A percentile compares a stretch with the other conserved stretches of the same genome.
Conservation (phyloP, 2,329 filamentous ascomycete species). For the Trichophaea hybrida region DNA sequence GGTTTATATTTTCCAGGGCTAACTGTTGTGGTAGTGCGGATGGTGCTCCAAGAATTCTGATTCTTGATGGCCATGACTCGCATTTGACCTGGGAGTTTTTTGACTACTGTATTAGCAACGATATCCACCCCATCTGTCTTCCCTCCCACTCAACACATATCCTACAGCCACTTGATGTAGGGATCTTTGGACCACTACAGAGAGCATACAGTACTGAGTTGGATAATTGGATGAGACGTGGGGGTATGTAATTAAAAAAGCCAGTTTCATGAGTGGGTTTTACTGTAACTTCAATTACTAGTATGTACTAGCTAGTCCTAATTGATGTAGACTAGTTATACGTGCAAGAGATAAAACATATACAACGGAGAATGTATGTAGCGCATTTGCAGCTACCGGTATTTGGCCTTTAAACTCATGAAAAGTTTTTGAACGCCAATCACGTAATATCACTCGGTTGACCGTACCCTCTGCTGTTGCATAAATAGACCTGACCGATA, state of each 20-base stretch:
- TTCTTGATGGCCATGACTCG: no score
- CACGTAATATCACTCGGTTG: not conserved
- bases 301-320: not conserved
- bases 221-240: not conserved
- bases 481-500: no score
- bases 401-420: not conserved
- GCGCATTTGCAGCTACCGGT: not conserved
- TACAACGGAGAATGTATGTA: not conserved
- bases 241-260: not conserved
- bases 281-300: not conserved
- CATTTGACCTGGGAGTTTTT: no score
- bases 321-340: not conserved
- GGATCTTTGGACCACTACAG: not conserved
- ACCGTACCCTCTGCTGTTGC: not conserved
- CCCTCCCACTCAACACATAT: not conserved
- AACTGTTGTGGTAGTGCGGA: not conserved
- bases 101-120: no score
- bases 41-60: not conserved
- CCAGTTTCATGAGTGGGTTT: not conserved
- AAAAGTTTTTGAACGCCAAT: no score
- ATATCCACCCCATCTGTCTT: no score
- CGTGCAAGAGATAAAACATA: not conserved
- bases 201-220: not conserved
- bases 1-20: not conserved
- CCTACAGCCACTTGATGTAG: not conserved